Evolutionary conservation across 495 filamentous ascomycete species (phyloP), one percentile per base, ranked within the genome.

Genomic region (Aspergillus cristatus): DNA sequence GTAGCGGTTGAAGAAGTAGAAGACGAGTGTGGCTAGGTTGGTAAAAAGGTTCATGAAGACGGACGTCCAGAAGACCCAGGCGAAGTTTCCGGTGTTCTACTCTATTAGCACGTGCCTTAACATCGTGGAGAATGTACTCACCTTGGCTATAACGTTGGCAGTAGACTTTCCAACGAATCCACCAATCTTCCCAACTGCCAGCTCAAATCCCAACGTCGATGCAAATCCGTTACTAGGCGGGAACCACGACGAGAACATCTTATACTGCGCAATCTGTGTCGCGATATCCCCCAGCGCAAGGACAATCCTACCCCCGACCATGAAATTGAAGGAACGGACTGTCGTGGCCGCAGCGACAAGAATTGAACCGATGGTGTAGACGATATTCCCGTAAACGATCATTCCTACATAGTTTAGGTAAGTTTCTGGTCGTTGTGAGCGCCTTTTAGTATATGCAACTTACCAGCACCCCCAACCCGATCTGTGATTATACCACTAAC

Each of bases 231-330:
- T 59, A 22, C 50, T 66, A 1, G 66, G 63, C 1, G 64, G 49
- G 41, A 70, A 68, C 64, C 64, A 70, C 1, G 63, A 67, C 0
- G 66, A 70, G 34, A 68, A 70, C 56, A 70, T 65, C 32, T 70
- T 70, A 34, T 70, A 68, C 32, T 68, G 63, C 0, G 66, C 64
- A 18, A 67, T 51, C 40, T 68, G 64, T 5, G 64, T 70, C 1
- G 67, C 64, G 34, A 67, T 65, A 39, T 68, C 65, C 1, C 65
- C 65, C 1, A 70, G 38, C 1, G 63, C 60, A 12, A 64, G 50
- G 28, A 70, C 48, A 5, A 70, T 51, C 22, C 61, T 40, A 5
- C 63, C 64, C 6, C 54, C 55, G 22, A 70, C 52, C 66, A 70
- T 68, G 43, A 70, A 68, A 11, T 61, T 54, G 41, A 58, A 70